Base-by-base conservation (phyloP, 805 yeast species). In the Candida hispaniensis region DNA sequence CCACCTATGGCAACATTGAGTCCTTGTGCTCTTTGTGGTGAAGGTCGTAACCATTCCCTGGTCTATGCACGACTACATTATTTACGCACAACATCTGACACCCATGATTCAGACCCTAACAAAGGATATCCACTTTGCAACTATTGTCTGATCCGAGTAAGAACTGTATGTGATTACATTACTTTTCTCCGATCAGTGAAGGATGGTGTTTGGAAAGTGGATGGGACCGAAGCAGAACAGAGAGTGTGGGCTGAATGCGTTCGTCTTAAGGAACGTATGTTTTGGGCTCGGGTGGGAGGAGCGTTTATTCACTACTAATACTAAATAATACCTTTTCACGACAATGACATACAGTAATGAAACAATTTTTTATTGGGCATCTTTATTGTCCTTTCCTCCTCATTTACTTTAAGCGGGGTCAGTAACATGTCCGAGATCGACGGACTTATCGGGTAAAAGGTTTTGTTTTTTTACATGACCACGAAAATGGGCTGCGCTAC, bases 21-120 rank as follows among this genome's bases (percentile, higher is more conserved):
- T 2, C 73, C 85, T 4, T 88, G 97, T 58, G 65, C 85, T 4
- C 62, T 88, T 26, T 88, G 97, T 60, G 88, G 86, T 5, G 96
- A 86, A 54, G 51, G 58, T 8, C 66, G 93, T 41, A 67, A 69
- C 49, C 82, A 75, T 47, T 66, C 71, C 38, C 61, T 80, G 41
- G 79, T 77, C 45, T 85, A 81, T 55, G 77, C 88, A 2, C 69
- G 97, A 43, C 57, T 82, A 44, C 80, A 85, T 52, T 67, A 69
- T 38, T 59, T 86, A 50, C 75, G 73, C 43, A 59, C 69, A 9
- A 35, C 40, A 14, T 40, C 41, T n/a, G 49, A 28, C 18, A n/a
- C 38, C 7, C 26, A 42, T 4, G 41, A 30, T 14, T 22, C 25
- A 18, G 41, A 41, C 8, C 16, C 34, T 14, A 30, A 62, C 59